phyloP scores from a whole-genome alignment of 371 early-diverging fungal genomes.

The Mortierella sp. region DNA sequence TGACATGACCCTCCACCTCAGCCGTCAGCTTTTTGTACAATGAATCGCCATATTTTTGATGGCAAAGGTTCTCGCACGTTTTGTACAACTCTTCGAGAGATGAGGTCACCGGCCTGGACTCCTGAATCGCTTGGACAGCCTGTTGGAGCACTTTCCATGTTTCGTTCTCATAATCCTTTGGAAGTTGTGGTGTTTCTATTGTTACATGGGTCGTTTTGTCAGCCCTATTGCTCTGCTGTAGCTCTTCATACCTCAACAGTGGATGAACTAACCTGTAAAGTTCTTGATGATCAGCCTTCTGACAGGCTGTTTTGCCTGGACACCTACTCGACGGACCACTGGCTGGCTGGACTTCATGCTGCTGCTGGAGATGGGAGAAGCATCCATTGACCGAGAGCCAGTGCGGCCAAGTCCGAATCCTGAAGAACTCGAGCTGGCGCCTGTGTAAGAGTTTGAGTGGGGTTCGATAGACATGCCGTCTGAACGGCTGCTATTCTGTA shows the following conservation, averaged over 20 bases:
- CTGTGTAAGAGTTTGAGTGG: slow-evolving; percentile 18
- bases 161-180: slow-evolving; percentile 71
- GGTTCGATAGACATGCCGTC: slow-evolving; percentile 36
- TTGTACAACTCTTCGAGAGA: slow-evolving; percentile 89
- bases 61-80: slow-evolving; percentile 84
- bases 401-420: slow-evolving; percentile 37
- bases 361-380: slow-evolving; percentile 11
- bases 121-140: slow-evolving; percentile 82
- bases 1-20: slow-evolving; percentile 66
- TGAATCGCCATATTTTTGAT: slow-evolving; percentile 73
- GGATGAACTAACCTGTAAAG: slow-evolving; percentile 64
- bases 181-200: slow-evolving; percentile 71
- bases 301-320: slow-evolving; percentile 51
- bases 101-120: slow-evolving; percentile 65
- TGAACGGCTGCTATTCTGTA: slow-evolving; percentile 11
- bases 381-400: slow-evolving; percentile 20
- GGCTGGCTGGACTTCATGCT: slow-evolving; percentile 23
- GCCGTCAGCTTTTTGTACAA: slow-evolving; percentile 70
- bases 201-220: no score
- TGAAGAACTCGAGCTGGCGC: slow-evolving; percentile 17
- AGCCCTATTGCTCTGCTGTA: no score
- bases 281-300: slow-evolving; percentile 72
- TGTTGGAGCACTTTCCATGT: slow-evolving; percentile 73
- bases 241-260: background rate
- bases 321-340: slow-evolving; percentile 44